These are phyloP conservation scores for Furcasterigmium sp. DNA, from an alignment of 2,329 filamentous ascomycete genomes.

Conservation along the genomic window DNA sequence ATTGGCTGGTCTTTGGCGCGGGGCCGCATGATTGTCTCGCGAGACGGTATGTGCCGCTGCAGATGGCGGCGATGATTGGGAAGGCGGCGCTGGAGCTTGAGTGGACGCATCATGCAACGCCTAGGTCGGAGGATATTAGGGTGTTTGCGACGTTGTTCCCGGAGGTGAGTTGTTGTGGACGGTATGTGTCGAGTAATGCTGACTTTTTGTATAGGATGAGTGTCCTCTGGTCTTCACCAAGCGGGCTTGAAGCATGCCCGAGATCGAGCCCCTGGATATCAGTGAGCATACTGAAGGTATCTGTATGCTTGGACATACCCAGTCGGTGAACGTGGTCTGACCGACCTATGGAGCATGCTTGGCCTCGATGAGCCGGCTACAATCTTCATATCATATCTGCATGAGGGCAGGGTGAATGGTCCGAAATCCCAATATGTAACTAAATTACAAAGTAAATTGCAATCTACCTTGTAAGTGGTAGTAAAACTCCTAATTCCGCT, in stretches of 20 bases:
- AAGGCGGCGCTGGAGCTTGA: conserved; percentile 45
- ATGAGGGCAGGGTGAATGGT: too few relatives aligned
- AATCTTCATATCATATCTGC: too few relatives aligned
- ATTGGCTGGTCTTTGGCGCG: conserved; percentile 49
- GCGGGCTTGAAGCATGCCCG: conserved; percentile 17
- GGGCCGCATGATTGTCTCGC: conserved; percentile 46
- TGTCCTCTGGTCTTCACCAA: conserved; percentile 29
- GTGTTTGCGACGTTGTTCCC: conserved; percentile 45
- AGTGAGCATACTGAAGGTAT: too few relatives aligned
- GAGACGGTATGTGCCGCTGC: conserved; percentile 41
- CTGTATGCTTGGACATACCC: too few relatives aligned
- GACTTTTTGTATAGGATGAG: conserved; percentile 20
- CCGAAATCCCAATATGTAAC: too few relatives aligned
- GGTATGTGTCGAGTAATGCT: conserved; percentile 1
- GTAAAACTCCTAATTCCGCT: too few relatives aligned
- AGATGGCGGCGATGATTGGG: conserved; percentile 47
- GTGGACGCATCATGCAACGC: conserved; percentile 44
- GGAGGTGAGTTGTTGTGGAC: conserved; percentile 28
- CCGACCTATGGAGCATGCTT: too few relatives aligned
- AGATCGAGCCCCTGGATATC: too few relatives aligned
- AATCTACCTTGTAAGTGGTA: too few relatives aligned
- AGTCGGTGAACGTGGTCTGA: too few relatives aligned
- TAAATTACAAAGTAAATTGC: too few relatives aligned
- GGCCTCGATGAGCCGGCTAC: too few relatives aligned
- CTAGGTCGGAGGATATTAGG: conserved; percentile 41